Evolutionary conservation across 257 asterid genomes (phyloP), one percentile per base, ranked within the genome.

Genomic region (Nicotiana noctiflora): DNA sequence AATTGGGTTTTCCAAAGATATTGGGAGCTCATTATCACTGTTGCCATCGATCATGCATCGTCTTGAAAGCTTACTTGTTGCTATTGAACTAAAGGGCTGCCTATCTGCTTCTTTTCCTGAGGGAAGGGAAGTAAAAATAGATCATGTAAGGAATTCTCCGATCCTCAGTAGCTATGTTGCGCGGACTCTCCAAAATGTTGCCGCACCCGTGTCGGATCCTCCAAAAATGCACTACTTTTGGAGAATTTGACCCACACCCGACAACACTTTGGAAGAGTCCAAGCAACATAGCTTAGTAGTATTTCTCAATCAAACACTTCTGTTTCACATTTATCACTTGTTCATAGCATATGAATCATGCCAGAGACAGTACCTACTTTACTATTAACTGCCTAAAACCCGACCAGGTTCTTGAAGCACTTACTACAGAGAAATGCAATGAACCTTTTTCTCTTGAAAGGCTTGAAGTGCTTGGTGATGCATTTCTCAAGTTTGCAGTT

Each of bases 401-500:
- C 82, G 80, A 61, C 80, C 93, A 96, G 99, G 89, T 96, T 90
- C 99, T 96, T 86, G 98, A 96, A 91, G 99, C 99, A 81, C 92
- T 96, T 81, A 96, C 98, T 59, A 96, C 99, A 31, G 99, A 92
- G 89, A 92, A 87, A 85, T 92, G 98, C 85, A 34, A 80, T 72
- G 99, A 96, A 81, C 85, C 85, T 82, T 92, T 94, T 83, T 94
- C 98, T 84, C 95, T 94, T 82, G 99, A 96, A 90, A 92, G 99
- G 87, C 94, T 94, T 88, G 99, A 96, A 86, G 97, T 92, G 80
- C 98, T 96, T 88, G 99, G 99, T 70, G 99, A 96, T 80, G 97
- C 97, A 65, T 94, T 96, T 89, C 99, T 96, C 81, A 96, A 96
- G 89, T 91, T 92, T 86, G 97, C 95, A 23, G 99, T 92, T 81